A percentile compares a stretch with the other conserved stretches of the same genome.
Evolutionary conservation across 2,329 filamentous ascomycete species (phyloP).

Genomic region (Diaporthe vaccinii): DNA sequence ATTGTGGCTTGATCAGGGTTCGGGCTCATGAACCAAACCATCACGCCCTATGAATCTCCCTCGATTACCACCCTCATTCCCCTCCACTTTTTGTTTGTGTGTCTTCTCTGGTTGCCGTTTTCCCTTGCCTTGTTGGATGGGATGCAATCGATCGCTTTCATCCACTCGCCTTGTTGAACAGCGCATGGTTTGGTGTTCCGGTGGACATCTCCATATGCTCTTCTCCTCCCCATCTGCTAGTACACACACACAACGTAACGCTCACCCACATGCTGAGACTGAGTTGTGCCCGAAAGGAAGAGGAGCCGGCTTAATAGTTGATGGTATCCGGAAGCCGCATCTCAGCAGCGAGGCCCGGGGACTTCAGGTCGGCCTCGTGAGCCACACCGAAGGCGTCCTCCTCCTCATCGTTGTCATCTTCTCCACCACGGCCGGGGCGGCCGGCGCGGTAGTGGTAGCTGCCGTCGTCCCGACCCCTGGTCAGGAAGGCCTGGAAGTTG

Average conservation of each 20-base stretch:
- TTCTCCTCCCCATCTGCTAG: not conserved
- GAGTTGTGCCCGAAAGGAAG: not conserved
- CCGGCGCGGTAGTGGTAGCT: not conserved
- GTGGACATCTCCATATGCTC: not conserved
- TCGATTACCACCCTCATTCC: not conserved
- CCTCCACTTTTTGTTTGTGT: slow-evolving; percentile 41
- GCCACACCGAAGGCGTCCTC: not conserved
- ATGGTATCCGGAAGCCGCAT: slow-evolving; percentile 29
- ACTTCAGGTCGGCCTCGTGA: slow-evolving; percentile 21
- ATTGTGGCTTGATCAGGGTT: not conserved
- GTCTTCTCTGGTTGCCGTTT: not conserved
- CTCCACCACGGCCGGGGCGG: not conserved
- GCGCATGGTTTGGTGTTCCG: not conserved
- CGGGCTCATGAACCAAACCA: not conserved
- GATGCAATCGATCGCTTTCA: too few relatives aligned
- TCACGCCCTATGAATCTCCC: not conserved
- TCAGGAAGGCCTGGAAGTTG: slow-evolving; percentile 33
- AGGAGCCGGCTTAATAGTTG: slow-evolving; percentile 3
- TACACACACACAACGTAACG: not conserved
- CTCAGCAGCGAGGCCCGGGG: not conserved
- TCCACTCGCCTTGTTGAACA: not conserved
- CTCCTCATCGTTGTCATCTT: not conserved
- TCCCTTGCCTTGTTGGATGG: not conserved
- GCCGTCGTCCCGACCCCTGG: slow-evolving; percentile 17
- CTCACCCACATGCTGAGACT: not conserved